Evolutionary conservation across 176 grass and related monocot genomes (phyloP).

Genomic region (Oryza brachyantha): DNA sequence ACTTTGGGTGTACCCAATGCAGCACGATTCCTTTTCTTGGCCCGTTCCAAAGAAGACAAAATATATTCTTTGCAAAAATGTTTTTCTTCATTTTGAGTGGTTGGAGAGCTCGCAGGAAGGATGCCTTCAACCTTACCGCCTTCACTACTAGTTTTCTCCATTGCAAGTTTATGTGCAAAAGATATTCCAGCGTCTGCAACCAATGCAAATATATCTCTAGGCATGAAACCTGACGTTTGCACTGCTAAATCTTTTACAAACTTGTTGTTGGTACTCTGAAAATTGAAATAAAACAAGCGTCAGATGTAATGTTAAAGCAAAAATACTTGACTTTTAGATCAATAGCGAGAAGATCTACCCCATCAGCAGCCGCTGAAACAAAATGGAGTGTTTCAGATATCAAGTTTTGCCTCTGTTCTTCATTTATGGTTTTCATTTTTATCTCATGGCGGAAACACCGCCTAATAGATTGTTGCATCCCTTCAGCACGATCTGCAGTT

Average conservation of each 20-base stretch:
- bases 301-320: not conserved
- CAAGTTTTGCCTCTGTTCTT: conserved; percentile 69
- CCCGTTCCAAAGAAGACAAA: conserved; percentile 62
- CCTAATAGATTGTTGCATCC: conserved; percentile 69
- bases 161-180: conserved; percentile 58
- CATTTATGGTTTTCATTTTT: conserved; percentile 76
- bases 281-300: conserved; percentile 30
- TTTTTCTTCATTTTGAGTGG: conserved; percentile 41
- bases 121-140: conserved; percentile 22
- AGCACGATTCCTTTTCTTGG: conserved; percentile 92
- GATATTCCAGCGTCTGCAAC: conserved; percentile 66
- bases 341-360: conserved; percentile 48
- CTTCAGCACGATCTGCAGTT: conserved; percentile 76
- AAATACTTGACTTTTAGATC: not conserved
- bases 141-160: conserved; percentile 30
- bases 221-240: conserved; percentile 90
- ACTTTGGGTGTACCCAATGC: conserved; percentile 93
- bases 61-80: conserved; percentile 67
- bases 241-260: conserved; percentile 71
- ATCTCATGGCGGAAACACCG: conserved; percentile 92
- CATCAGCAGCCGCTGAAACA: conserved; percentile 39
- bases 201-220: conserved; percentile 82
- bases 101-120: conserved; percentile 31
- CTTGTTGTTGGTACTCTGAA: conserved; percentile 69
- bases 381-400: conserved; percentile 70